phyloP scores from a whole-genome alignment of 345 rosid genomes.

The Adansonia digitata region DNA sequence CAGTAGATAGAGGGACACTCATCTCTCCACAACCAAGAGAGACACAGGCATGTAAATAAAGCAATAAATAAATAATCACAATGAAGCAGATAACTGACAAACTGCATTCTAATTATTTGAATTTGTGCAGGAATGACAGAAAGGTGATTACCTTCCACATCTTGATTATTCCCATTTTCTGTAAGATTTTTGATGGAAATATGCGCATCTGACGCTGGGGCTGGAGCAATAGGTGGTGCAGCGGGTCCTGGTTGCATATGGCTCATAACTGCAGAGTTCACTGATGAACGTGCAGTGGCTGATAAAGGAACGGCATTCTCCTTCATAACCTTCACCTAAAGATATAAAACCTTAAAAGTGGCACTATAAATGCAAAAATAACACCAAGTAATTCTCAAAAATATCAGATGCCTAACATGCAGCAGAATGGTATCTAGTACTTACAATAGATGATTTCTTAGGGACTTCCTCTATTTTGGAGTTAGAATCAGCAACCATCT shows the following conservation, averaged over 20 bases:
- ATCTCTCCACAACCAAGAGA: no score
- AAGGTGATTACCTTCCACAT: conserved; percentile 38
- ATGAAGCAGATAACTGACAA: background rate
- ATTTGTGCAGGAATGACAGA: background rate
- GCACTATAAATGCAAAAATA: background rate
- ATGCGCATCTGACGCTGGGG: conserved; percentile 35
- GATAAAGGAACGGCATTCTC: conserved; percentile 47
- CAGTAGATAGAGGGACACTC: no score
- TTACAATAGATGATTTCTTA: conserved; percentile 86
- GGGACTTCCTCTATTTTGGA: conserved; percentile 56
- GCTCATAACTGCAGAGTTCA: conserved; percentile 46
- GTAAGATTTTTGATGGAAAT: no score
- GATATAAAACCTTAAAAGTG: background rate
- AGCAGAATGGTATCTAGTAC: conserved; percentile 34
- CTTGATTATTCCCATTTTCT: no score
- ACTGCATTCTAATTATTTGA: background rate
- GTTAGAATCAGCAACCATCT: conserved; percentile 36
- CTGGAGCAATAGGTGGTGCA: conserved; percentile 30
- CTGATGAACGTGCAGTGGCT: conserved; percentile 32
- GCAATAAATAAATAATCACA: background rate
- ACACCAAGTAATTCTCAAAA: background rate
- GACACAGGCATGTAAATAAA: background rate
- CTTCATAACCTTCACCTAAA: conserved; percentile 74
- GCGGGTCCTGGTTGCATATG: conserved; percentile 49
- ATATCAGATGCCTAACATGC: background rate